Base-by-base conservation (phyloP, 306 rosid species). In the Trifolium fragiferum region DNA sequence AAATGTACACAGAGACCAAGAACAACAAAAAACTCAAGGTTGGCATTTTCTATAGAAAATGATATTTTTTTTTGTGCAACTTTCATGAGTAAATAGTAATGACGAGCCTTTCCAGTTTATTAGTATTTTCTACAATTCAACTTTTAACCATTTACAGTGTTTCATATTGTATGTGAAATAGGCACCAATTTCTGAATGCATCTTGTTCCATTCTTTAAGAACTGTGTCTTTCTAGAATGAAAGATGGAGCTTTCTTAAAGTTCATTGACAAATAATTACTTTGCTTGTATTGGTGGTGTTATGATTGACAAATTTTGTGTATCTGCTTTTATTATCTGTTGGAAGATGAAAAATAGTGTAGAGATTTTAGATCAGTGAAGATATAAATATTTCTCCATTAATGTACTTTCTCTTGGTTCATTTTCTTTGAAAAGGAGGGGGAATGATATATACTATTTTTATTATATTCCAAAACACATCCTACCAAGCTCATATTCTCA, bases 21-120 rank as follows among this genome's bases (percentile, higher is more conserved):
- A 90, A 92, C 86, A 94, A 94, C 92, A 94, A 94, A 84, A 92
- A 92, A 83, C 97, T 94, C 57, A 94, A 94, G 99, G 99, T 94
- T 78, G 72, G 83, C 35, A 68, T 74, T 68, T 59, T 44, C 40
- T 23, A 62, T 68, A 53, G 61, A 33, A 72, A 76, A 53, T 74
- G 38, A 73, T 61, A 65, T 40, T 16, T 68, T 27, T 2, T 21
- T 21, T 25, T 25, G 0, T 64, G 61, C 58, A 35, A 61, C 76
- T 30, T 72, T 65, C 38, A 44, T 71, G 37, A 58, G 54, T 57
- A 35, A 35, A 37, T 37, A 37, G 40, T 37, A 51, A 23, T 50
- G 16, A 49, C 23, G 14, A 44, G 11, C 57, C n/a, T 74, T 69
- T 32, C 33, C 57, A 49, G 58, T 55, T 51, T 27, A 19, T 59